Base-by-base conservation (phyloP, 805 yeast genomes). In the Zygotorulaspora danielsina region DNA sequence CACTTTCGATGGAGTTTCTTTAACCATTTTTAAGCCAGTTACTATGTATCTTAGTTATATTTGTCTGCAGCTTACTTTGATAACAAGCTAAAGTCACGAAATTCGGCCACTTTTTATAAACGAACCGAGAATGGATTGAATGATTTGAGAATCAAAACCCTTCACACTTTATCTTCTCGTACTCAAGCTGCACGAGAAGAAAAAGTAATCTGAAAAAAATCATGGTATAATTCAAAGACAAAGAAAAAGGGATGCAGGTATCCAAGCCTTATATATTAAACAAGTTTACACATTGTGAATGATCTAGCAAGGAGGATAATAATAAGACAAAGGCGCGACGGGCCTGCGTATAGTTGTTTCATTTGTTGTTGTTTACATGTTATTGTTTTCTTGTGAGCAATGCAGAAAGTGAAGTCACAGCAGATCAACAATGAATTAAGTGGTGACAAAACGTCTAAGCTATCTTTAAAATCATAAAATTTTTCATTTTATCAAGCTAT, bases 1-100 rank as follows among this genome's bases (percentile, higher is more conserved):
- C 43, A 63, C 71, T 62, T 80, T 80, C 26, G 84, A 77, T 44
- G 86, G 86, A 13, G 95, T 84, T 72, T 79, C 79, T 65, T 78
- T 73, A 35, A 40, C 44, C 47, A 44, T 44, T 41, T 21, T 21
- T 8, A 21, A 21, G 5, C 15, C 6, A n/a, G n/a, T n/a, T n/a
- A n/a, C n/a, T n/a, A n/a, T n/a, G n/a, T n/a, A n/a, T n/a, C n/a
- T n/a, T n/a, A n/a, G n/a, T n/a, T n/a, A n/a, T n/a, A n/a, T n/a
- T n/a, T n/a, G n/a, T n/a, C n/a, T n/a, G n/a, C n/a, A n/a, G n/a
- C n/a, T n/a, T n/a, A n/a, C n/a, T n/a, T n/a, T n/a, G n/a, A n/a
- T n/a, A n/a, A n/a, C n/a, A n/a, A n/a, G n/a, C n/a, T n/a, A n/a
- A n/a, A n/a, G n/a, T n/a, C n/a, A n/a, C n/a, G n/a, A n/a, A n/a